Evolutionary conservation across 2,329 filamentous ascomycete genomes (phyloP), one percentile per base, ranked within the genome.

Genomic region (Penicillium sp.): DNA sequence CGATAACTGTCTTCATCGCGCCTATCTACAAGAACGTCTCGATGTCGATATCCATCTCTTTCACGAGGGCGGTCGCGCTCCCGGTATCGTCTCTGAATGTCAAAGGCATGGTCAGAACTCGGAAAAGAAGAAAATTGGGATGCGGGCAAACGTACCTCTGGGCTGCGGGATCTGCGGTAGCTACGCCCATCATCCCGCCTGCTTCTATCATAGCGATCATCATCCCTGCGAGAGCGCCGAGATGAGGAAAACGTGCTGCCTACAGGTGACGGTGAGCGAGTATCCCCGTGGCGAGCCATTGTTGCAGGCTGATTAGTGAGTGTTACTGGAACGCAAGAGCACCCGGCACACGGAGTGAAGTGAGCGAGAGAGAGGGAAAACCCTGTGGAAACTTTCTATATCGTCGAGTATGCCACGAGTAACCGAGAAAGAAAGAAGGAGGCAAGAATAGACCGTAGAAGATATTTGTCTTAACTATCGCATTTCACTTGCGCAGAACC

Each of bases 201-300:
- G 59, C 72, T 75, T 64, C 74, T 72, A 42, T 80, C 77, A 62
- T 75, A 70, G 55, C 77, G 73, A 62, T 76, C 72, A 67, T 79
- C 73, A 60, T 77, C 79, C 71, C 77, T 75, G 64, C 76, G 75
- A 63, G 63, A 72, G 54, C 83, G 81, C 75, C 82, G 86, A 75
- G 83, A 84, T 67, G 84, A 82, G 73, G 83, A 84, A 73, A 81
- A 80, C 69, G 87, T 84, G 80, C 87, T 89, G 83, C 87, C 87
- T 90, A 86, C 84, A 85, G 87, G 87, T 84, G 86, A 89, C 88
- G 88, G 88, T 91, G 88, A 92, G 87, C 88, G 80, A 77, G 77
- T 76, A 72, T 80, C 78, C 76, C 77, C 79, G 72, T 77, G 77
- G 72, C 78, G 77, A 76, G 77, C 77, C 79, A 81, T 81, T 71